A percentile compares a stretch with the other conserved stretches of the same genome.
Evolutionary conservation across 371 early-diverging fungal genomes (phyloP).

Genomic region (Basidiobolus meristosporus): DNA sequence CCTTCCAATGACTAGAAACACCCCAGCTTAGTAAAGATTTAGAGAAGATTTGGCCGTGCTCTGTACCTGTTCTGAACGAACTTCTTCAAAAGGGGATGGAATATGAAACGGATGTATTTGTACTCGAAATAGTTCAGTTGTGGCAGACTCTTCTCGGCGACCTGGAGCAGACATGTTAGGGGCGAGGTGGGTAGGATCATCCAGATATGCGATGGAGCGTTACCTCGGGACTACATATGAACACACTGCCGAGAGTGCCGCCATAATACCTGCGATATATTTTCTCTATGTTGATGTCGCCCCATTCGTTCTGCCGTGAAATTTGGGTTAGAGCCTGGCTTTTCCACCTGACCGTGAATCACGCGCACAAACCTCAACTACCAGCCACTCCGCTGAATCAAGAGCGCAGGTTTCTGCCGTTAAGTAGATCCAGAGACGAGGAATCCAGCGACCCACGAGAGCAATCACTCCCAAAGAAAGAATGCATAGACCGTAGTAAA

Average conservation of each 20-base stretch:
- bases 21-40: background rate
- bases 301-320: too few species aligned
- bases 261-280: too few species aligned
- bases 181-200: too few species aligned
- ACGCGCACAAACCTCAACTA: slow-evolving; percentile 44
- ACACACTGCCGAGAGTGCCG: too few species aligned
- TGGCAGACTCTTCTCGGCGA: too few species aligned
- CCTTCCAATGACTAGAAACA: slow-evolving; percentile 43
- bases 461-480: slow-evolving; percentile 49
- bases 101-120: slow-evolving; percentile 69
- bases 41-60: background rate
- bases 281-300: too few species aligned
- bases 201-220: too few species aligned
- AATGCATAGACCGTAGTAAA: too few species aligned
- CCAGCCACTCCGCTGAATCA: slow-evolving; percentile 43
- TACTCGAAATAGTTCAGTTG: slow-evolving; percentile 54
- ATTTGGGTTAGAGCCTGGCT: too few species aligned
- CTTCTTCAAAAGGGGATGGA: slow-evolving; percentile 46
- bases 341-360: too few species aligned
- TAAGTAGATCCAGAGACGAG: slow-evolving; percentile 43
- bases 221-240: too few species aligned
- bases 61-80: slow-evolving; percentile 12
- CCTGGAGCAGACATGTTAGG: too few species aligned
- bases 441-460: slow-evolving; percentile 71
- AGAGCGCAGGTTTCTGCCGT: slow-evolving; percentile 33